Percentiles rank a stretch among this genome's conserved stretches.
These are phyloP conservation scores for Fusarium sp. DNA, from an alignment of 2,329 filamentous ascomycete genomes.

Conservation along the genomic window DNA sequence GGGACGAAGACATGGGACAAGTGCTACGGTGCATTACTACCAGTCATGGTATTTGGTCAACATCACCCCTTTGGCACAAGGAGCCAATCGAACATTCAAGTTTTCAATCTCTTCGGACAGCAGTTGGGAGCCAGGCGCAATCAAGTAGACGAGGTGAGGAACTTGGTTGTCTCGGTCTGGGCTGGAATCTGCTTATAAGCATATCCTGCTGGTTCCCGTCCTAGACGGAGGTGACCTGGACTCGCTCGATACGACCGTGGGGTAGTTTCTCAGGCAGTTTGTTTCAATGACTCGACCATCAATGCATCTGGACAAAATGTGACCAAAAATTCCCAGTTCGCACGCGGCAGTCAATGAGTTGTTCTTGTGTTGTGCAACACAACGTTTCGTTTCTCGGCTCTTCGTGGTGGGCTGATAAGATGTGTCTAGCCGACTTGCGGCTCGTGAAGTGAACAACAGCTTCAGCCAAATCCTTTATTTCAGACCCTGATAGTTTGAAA, in stretches of 20 bases:
- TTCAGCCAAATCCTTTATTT: slow-evolving; percentile 12
- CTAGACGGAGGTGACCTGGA: background rate
- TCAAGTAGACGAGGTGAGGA: background rate
- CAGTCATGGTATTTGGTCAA: slow-evolving; percentile 16
- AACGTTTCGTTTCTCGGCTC: slow-evolving; percentile 11
- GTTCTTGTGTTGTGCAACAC: slow-evolving; percentile 33
- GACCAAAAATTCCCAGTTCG: slow-evolving; percentile 4
- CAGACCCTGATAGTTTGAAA: background rate
- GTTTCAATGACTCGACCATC: slow-evolving; percentile 1
- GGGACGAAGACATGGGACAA: slow-evolving; percentile 15
- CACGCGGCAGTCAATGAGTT: slow-evolving; percentile 40
- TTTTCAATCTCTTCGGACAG: background rate
- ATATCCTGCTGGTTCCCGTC: background rate
- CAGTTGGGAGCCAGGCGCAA: background rate
- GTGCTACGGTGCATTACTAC: slow-evolving; percentile 1
- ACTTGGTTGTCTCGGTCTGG: background rate
- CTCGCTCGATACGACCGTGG: slow-evolving; percentile 1
- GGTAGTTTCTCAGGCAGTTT: slow-evolving; percentile 15
- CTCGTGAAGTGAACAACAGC: slow-evolving; percentile 17
- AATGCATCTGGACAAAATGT: slow-evolving; percentile 1
- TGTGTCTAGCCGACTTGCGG: slow-evolving; percentile 14
- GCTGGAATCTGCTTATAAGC: background rate
- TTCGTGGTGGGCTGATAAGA: slow-evolving; percentile 24
- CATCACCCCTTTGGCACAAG: slow-evolving; percentile 1
- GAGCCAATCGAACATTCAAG: background rate